Percentiles rank a stretch among this genome's conserved stretches.
Conservation (phyloP, 75 land plant genomes). For the Cupressus sempervirens region DNA sequence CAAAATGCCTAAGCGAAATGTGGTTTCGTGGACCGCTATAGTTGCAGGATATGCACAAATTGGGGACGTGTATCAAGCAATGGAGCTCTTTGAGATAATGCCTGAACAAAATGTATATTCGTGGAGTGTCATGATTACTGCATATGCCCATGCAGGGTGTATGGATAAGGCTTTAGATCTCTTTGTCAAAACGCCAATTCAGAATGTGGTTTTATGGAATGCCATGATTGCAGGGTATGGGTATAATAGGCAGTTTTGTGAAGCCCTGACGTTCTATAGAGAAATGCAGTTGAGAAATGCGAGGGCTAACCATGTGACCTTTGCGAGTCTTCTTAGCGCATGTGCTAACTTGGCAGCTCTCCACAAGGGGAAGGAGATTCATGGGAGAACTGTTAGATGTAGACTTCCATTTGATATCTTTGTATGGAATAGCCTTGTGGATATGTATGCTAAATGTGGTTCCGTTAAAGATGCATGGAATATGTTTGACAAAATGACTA, state of each 20-base stretch:
- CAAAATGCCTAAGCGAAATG: constrained; percentile 22
- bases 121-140: constrained; percentile 28
- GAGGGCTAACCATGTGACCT: constrained; percentile 22
- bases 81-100: constrained; percentile 28
- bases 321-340: constrained; percentile 26
- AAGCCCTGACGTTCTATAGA: constrained; percentile 24
- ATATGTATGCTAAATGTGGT: constrained; percentile 31
- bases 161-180: constrained; percentile 17
- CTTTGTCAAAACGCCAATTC: constrained; percentile 12
- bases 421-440: constrained; percentile 20
- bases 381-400: constrained; percentile 8
- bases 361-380: too few species aligned
- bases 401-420: constrained; percentile 15
- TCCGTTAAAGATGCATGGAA: constrained; percentile 12
- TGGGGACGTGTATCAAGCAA: constrained; percentile 24
- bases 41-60: constrained; percentile 26
- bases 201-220: constrained; percentile 31
- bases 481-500: constrained; percentile 25
- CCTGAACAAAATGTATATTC: constrained; percentile 14
- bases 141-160: constrained; percentile 29
- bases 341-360: not conserved
- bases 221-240: constrained; percentile 44
- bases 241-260: constrained; percentile 14
- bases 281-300: constrained; percentile 15
- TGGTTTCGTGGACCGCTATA: constrained; percentile 45